A percentile compares a stretch with the other conserved stretches of the same genome.
Evolutionary conservation across 139 green algal genomes (phyloP).

Genomic region (Picochlorum sp.): DNA sequence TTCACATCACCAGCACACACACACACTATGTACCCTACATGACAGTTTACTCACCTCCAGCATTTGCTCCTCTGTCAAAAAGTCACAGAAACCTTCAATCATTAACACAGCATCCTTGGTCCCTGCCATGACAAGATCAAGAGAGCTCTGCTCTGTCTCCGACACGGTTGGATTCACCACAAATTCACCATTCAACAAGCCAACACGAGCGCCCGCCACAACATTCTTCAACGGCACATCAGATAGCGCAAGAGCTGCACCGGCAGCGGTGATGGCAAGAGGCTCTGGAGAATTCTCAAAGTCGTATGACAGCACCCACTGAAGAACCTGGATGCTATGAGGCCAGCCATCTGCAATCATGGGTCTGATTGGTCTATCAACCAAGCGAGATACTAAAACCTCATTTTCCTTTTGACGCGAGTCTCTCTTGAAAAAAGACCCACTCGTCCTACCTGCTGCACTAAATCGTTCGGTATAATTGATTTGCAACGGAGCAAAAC

Average conservation of each 20-base stretch:
- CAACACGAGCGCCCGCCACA: slow-evolving; percentile 85
- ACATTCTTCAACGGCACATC: slow-evolving; percentile 73
- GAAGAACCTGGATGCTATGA: slow-evolving; percentile 78
- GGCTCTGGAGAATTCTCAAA: slow-evolving; percentile 68
- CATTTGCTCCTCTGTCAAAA: slow-evolving; percentile 85
- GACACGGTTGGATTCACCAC: slow-evolving; percentile 76
- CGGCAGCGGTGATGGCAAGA: slow-evolving; percentile 87
- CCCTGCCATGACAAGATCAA: slow-evolving; percentile 90
- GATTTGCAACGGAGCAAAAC: slow-evolving; percentile 85
- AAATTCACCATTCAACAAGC: slow-evolving; percentile 48
- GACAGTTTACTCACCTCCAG: slow-evolving; percentile 47
- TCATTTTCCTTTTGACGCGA: slow-evolving; percentile 75
- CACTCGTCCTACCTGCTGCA: slow-evolving; percentile 79
- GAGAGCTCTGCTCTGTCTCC: slow-evolving; percentile 44
- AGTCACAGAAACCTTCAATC: slow-evolving; percentile 95
- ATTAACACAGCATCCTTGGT: slow-evolving; percentile 89
- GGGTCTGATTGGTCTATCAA: slow-evolving; percentile 89
- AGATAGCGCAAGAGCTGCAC: slow-evolving; percentile 70
- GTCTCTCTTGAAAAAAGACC: slow-evolving; percentile 85
- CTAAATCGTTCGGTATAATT: slow-evolving; percentile 92
- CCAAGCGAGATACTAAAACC: slow-evolving; percentile 73
- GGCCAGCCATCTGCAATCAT: slow-evolving; percentile 85
- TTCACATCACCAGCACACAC: slow-evolving; percentile 10
- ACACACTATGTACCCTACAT: neutral
- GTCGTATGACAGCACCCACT: slow-evolving; percentile 86